Base-by-base conservation (phyloP, 2,329 filamentous ascomycete genomes). In the Trichocomaceae sp. region DNA sequence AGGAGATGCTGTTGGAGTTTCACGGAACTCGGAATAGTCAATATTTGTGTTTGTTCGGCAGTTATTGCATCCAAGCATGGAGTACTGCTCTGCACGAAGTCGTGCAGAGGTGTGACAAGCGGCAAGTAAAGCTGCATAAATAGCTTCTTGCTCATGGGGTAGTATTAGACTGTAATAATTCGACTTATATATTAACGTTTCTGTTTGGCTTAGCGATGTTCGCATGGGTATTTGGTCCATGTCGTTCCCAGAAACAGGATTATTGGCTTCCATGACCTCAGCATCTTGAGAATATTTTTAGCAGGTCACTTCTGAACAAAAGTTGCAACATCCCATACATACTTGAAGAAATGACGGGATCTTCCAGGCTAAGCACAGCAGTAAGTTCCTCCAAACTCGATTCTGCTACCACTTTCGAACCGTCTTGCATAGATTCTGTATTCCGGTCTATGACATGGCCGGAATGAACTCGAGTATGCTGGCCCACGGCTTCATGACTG, bases 51-150 rank as follows among this genome's bases (percentile, higher is more conserved):
- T 22, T 12, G 19, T 10, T 9, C 19, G 12, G 13, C 35, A 22
- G 15, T 33, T 44, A 3, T 31, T 47, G 13, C 3, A 15, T 3
- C 23, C 22, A 15, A 20, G 53, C 12, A 55, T 15, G 10, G 42
- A 47, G 31, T 55, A 55, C 20, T 47, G 29, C 41, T 55, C 42
- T 3, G 17, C 31, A 41, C 39, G 26, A 19, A 55, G 53, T 46
- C 20, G 22, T n/a, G 45, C 17, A 6, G 13, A 15, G 33, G 19
- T 15, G 26, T 55, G 53, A 31, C 53, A 55, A 29, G 42, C 22
- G 29, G 19, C 42, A 23, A 39, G 41, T n/a, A 55, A 31, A 47
- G 17, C 33, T 7, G 23, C 3, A 23, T 47, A 47, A 10, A 47
- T 47, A 5, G n/a, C 3, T 31, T 47, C 42, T 41, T 55, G 31